Conservation (phyloP, 225 moss, liverwort and hornwort genomes). For the Pleurozium schreberi region DNA sequence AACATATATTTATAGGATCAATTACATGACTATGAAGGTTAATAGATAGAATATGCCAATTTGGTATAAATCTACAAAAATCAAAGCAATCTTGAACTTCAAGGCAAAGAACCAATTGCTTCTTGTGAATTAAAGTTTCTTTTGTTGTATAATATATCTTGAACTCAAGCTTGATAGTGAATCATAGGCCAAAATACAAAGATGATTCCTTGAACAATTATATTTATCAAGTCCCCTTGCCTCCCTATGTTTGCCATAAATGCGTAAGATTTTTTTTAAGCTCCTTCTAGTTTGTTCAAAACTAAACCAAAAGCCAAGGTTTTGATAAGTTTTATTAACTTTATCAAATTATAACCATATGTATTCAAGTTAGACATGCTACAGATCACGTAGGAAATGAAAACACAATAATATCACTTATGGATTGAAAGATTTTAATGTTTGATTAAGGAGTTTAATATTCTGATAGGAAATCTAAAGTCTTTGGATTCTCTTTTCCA, state of each 20-base stretch:
- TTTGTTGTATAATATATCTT: neutral
- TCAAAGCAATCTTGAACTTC: too few relatives aligned
- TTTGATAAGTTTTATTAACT: neutral
- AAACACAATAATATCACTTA: neutral
- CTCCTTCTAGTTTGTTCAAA: neutral
- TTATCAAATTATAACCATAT: neutral
- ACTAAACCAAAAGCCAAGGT: neutral
- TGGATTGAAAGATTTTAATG: neutral
- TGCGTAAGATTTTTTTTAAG: neutral
- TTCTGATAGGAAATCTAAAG: neutral
- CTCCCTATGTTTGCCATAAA: rapidly evolving
- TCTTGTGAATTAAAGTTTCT: neutral
- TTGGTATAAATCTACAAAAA: too few relatives aligned
- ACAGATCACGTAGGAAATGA: neutral
- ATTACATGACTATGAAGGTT: too few relatives aligned
- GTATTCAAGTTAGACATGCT: neutral
- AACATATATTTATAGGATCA: neutral
- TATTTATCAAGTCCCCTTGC: neutral
- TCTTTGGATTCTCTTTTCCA: neutral
- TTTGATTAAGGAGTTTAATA: neutral
- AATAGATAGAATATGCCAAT: neutral
- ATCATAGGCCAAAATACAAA: neutral
- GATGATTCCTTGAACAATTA: neutral
- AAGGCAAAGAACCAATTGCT: neutral
- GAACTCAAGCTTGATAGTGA: neutral